These are phyloP conservation scores for Amphichorda felina DNA, from an alignment of 2,329 filamentous ascomycete species.

Conservation along the genomic window DNA sequence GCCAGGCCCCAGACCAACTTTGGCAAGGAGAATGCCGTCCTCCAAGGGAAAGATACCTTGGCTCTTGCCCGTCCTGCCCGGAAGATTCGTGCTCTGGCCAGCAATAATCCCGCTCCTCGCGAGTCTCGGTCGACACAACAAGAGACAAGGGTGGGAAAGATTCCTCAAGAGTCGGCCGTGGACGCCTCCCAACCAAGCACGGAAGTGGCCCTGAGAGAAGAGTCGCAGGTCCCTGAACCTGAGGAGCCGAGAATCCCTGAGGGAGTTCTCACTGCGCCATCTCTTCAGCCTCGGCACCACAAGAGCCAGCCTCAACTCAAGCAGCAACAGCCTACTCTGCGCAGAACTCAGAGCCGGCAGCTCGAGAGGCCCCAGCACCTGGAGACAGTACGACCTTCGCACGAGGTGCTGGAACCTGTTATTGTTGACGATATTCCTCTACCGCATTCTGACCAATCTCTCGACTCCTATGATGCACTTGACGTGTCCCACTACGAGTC, in stretches of 20 bases:
- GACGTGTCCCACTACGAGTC: background rate
- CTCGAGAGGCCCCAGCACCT: too few species aligned
- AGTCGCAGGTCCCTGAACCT: background rate
- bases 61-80: background rate
- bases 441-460: background rate
- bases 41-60: background rate
- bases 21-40: slow-evolving; percentile 32
- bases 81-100: background rate
- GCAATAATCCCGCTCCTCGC: background rate
- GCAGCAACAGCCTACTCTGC: slow-evolving; percentile 24
- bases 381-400: too few species aligned
- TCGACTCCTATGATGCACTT: background rate
- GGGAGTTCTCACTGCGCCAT: background rate
- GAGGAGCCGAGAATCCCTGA: background rate
- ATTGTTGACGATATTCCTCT: too few species aligned
- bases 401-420: too few species aligned
- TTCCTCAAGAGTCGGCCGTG: background rate
- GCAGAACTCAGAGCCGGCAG: slow-evolving; percentile 27
- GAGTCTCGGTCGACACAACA: background rate
- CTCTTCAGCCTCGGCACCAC: slow-evolving; percentile 29
- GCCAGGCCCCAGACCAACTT: slow-evolving; percentile 11
- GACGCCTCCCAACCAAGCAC: too few species aligned
- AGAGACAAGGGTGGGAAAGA: background rate
- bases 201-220: too few species aligned
- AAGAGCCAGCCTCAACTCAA: slow-evolving; percentile 43